Conservation (phyloP, 164 flowering plant genomes). For the Taxillus chinensis region DNA sequence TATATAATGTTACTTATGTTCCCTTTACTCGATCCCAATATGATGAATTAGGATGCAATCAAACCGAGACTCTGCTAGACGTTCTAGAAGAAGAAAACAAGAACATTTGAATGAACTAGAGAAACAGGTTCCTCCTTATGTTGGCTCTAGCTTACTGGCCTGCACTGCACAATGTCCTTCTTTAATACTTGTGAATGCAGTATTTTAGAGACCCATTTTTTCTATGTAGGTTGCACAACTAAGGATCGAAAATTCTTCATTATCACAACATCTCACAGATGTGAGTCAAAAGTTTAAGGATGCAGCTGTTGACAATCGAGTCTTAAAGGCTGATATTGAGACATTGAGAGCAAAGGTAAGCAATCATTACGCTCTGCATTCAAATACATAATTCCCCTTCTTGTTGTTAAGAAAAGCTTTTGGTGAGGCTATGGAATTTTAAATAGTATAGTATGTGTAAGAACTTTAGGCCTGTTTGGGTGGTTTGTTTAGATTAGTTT, state of each 20-base stretch:
- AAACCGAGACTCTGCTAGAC: constrained; percentile 43
- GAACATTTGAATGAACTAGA: constrained; percentile 36
- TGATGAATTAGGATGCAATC: constrained; percentile 34
- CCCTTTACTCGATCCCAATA: background rate
- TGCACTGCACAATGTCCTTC: no score
- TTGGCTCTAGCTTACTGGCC: background rate
- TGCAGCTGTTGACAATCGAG: constrained; percentile 34
- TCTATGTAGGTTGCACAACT: constrained; percentile 24
- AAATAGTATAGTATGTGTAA: no score
- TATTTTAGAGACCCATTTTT: background rate
- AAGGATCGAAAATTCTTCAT: constrained; percentile 26
- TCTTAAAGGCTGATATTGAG: constrained; percentile 39
- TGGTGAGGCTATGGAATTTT: no score
- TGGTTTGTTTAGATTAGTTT: no score
- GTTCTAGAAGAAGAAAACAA: constrained; percentile 41
- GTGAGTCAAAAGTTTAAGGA: constrained; percentile 23
- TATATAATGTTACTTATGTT: background rate
- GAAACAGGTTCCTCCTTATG: constrained; percentile 21
- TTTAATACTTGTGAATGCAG: no score
- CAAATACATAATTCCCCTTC: no score
- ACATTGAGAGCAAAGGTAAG: constrained; percentile 34
- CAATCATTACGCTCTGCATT: background rate
- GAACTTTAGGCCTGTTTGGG: no score
- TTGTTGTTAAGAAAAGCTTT: no score
- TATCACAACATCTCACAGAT: constrained; percentile 23